These are phyloP conservation scores for Aspergillus melleus DNA, from an alignment of 2,329 filamentous ascomycete genomes.

Conservation along the genomic window DNA sequence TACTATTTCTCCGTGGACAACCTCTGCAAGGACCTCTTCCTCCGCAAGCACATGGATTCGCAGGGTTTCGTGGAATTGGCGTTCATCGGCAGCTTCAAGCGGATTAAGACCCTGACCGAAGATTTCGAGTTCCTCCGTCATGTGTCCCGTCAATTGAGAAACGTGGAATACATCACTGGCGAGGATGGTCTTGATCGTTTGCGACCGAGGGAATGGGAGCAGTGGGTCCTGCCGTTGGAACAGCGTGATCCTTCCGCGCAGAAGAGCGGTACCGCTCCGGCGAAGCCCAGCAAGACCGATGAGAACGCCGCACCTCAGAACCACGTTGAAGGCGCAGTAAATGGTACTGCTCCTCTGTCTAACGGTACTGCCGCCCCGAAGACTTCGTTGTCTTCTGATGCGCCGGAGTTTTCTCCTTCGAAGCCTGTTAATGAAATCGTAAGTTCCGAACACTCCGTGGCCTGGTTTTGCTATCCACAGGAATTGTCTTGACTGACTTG, in stretches of 20 bases:
- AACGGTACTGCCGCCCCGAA: constrained; percentile 47
- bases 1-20: constrained; percentile 99
- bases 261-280: constrained; percentile 64
- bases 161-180: constrained; percentile 72
- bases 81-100: constrained; percentile 82
- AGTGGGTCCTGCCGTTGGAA: constrained; percentile 72
- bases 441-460: constrained; percentile 26
- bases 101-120: constrained; percentile 71
- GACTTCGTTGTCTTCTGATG: constrained; percentile 61
- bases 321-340: constrained; percentile 30
- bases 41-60: constrained; percentile 90
- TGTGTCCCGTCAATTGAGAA: constrained; percentile 70
- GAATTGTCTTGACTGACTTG: constrained; percentile 2
- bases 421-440: constrained; percentile 31
- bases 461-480: neutral
- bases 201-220: constrained; percentile 74
- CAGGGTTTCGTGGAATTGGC: constrained; percentile 84
- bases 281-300: constrained; percentile 36
- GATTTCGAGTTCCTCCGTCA: constrained; percentile 73
- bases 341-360: constrained; percentile 33
- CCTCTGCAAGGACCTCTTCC: constrained; percentile 85
- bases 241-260: constrained; percentile 73
- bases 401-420: constrained; percentile 61
- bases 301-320: constrained; percentile 36
- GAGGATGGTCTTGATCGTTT: constrained; percentile 78